Evolutionary conservation across 2,329 filamentous ascomycete genomes (phyloP).

Genomic region (Exophiala sp.): DNA sequence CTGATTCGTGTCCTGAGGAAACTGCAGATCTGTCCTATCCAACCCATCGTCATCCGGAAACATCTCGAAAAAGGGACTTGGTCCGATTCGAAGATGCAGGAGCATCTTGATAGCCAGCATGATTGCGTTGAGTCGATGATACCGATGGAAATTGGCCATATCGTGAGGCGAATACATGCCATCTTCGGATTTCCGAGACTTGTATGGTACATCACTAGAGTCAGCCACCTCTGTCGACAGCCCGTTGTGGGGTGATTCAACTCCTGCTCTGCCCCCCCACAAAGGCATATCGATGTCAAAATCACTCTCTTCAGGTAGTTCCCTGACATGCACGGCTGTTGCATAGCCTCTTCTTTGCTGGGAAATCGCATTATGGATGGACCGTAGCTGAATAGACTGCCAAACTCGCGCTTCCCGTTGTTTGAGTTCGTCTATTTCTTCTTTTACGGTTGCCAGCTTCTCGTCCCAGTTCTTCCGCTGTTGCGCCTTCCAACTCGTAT

Average conservation of each 20-base stretch:
- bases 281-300: constrained; percentile 12
- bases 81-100: constrained; percentile 20
- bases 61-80: constrained; percentile 16
- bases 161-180: constrained; percentile 13
- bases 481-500: constrained; percentile 26
- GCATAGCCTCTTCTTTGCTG: constrained; percentile 20
- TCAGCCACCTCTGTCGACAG: neutral
- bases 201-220: neutral
- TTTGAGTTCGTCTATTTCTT: constrained; percentile 22
- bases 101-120: constrained; percentile 20
- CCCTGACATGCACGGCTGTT: constrained; percentile 10
- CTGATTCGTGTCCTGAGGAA: constrained; percentile 11
- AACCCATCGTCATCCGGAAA: constrained; percentile 7
- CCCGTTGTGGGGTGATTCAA: neutral
- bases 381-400: constrained; percentile 16
- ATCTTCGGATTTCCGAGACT: neutral
- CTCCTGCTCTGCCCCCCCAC: constrained; percentile 5
- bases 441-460: constrained; percentile 18
- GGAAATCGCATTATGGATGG: constrained; percentile 8
- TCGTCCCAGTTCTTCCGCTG: constrained; percentile 27
- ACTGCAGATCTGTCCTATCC: constrained; percentile 4
- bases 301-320: constrained; percentile 3
- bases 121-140: constrained; percentile 22
- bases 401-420: constrained; percentile 19
- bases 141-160: constrained; percentile 14